Base-by-base conservation (phyloP, 148 eudicot genomes). In the Beta vulgaris region DNA sequence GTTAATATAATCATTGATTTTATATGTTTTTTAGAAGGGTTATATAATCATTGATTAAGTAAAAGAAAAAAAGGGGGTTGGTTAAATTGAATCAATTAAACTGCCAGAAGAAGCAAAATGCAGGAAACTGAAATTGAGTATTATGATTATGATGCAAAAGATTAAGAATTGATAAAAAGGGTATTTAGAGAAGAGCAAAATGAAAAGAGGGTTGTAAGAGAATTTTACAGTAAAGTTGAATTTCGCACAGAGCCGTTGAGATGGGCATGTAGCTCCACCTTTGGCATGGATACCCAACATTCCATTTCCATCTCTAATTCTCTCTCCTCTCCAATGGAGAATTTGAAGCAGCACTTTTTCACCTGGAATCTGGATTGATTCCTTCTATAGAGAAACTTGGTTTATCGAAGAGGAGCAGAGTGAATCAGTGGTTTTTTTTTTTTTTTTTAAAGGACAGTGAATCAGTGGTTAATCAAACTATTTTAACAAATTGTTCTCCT, bases 181-280 rank as follows among this genome's bases (percentile, higher is more conserved):
- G 11, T n/a, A n/a, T n/a, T 54, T 16, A 25, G 14, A 31, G 16
- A 49, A 18, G n/a, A 29, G 7, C 42, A 48, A 53, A 32, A 49
- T 23, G 61, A 57, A 7, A 51, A 46, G 73, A 57, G 32, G 55
- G 66, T 9, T 15, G 9, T 31, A 60, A 68, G 76, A 66, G 40
- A 29, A 23, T 11, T 13, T 37, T 88, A 94, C 98, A 90, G 88
- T 46, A 92, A 80, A 81, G 97, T 94, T 60, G 97, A 88, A 79
- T 83, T 82, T 77, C 98, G 82, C 76, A 90, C 85, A 75, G 97
- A 94, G 34, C 98, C 98, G 76, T 90, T 92, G 78, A 94, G 96
- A 72, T 94, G 98, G 53, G 98, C 98, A 79, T 94, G 98, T 14
- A 94, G 87, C 84, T 92, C 98, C 46, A 94, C 85, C 76, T 94